Base-by-base conservation (phyloP, 1,284 basidiomycete genomes). In the Cryptococcus wingfieldii region DNA sequence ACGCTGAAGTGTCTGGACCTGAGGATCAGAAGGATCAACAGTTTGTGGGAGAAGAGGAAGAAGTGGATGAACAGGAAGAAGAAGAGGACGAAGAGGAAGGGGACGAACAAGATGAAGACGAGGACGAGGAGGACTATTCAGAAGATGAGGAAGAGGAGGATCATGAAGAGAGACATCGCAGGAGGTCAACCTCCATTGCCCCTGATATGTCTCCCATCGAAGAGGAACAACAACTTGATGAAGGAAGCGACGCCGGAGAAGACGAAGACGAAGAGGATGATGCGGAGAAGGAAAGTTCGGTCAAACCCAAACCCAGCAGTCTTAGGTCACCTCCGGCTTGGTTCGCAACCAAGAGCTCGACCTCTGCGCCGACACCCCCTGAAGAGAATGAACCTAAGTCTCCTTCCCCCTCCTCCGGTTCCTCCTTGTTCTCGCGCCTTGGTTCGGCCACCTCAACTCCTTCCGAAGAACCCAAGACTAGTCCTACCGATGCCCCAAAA, bases 321-420 rank as follows among this genome's bases (percentile, higher is more conserved):
- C 51, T 37, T 2, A 67, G 66, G 47, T 74, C 70, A 10, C 71
- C 71, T 16, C 68, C 72, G 16, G 48, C 61, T 18, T 70, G 67
- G 68, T 70, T 65, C 39, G 60, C 58, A 10, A 12, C 42, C 10
- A 34, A 34, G 16, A 42, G 41, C 46, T 54, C 57, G 23, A 47
- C 51, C 10, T 6, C 31, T 14, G 47, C 56, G 18, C 18, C 41
- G 16, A 38, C 38, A 46, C 39, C 28, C 5, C 37, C 50, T 34
- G 38, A 50, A 1, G 53, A 54, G 23, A 37, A 43, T n/a, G 53
- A 37, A 27, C 43, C 66, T 19, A 23, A 51, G 1, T 51, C 58
- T 4, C 43, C 58, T n/a, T 50, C 59, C 23, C 43, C 56, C 18
- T 9, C 51, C 10, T 47, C 64, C 5, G 38, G 43, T 19, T 49